Base-by-base conservation (phyloP, 2,329 filamentous ascomycete genomes). In the Stagonosporopsis rhizophila region DNA sequence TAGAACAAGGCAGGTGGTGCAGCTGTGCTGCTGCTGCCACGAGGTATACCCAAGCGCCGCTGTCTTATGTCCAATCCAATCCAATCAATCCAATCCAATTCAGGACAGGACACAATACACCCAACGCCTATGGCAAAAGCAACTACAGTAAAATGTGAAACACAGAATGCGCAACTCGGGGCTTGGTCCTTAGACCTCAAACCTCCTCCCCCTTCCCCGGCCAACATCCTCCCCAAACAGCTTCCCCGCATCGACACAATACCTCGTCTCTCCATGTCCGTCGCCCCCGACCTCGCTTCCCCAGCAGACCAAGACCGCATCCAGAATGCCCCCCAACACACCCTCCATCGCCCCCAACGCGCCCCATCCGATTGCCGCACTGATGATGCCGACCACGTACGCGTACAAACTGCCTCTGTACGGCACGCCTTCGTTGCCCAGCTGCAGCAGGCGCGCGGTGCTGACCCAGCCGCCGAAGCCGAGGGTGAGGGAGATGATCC, bases 391-490 rank as follows among this genome's bases (percentile, higher is more conserved):
- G 20, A 99, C 91, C 1, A 98, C 86, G 71, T 98, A 99, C 2
- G 94, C 95, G 74, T 99, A 99, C 22, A 95, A 82, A 67, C 92
- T 96, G 8, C 95, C 95, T 41, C 86, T 86, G 46, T 75, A 79
- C 44, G 53, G 75, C 67, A 60, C 76, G 60, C 44, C 53, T 76
- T 87, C 57, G 79, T 78, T 70, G 78, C 72, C 80, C 19, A 95
- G 80, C 47, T 84, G 81, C 4, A 97, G 81, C 76, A 90, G 88
- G 60, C 91, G 88, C 11, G 95, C 93, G 32, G 93, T 96, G 42
- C 91, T 90, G 8, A 98, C 91, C 95, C 95, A 99, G n/a, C 92
- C 94, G 4, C 91, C 93, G 69, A 98, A 96, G 0, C 94, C 94
- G 27, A 99, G 85, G 0, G 88, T 90, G 42, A 93, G 87, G 0